phyloP scores from a whole-genome alignment of 1,139 yeast genomes.

The Taiozyma sp. region DNA sequence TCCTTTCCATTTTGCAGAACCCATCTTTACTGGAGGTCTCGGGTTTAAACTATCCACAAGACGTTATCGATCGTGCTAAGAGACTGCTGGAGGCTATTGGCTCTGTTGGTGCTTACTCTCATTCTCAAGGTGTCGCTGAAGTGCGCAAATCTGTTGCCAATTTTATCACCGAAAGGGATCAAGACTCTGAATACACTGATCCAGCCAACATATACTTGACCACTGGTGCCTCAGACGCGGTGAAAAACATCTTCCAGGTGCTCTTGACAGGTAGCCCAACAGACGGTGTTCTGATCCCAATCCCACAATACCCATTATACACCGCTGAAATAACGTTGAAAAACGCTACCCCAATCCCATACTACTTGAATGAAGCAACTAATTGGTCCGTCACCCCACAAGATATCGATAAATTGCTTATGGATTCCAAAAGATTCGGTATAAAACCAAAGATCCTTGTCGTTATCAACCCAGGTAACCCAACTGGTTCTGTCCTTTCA shows the following conservation, averaged over 20 bases:
- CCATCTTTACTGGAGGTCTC: constrained; percentile 54
- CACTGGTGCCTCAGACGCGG: constrained; percentile 93
- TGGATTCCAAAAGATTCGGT: constrained; percentile 47
- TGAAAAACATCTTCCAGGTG: constrained; percentile 66
- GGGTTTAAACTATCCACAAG: constrained; percentile 47
- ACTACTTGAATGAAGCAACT: constrained; percentile 72
- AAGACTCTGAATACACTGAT: constrained; percentile 49
- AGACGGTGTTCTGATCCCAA: constrained; percentile 88
- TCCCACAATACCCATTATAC: constrained; percentile 95
- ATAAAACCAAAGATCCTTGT: constrained; percentile 76
- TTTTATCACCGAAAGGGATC: constrained; percentile 71
- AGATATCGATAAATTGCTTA: constrained; percentile 56
- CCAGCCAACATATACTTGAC: constrained; percentile 79
- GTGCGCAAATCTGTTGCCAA: constrained; percentile 77
- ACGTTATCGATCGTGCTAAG: constrained; percentile 70
- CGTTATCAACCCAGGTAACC: constrained; percentile 96
- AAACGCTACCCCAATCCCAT: constrained; percentile 81
- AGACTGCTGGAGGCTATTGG: constrained; percentile 57
- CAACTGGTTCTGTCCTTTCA: constrained; percentile 83
- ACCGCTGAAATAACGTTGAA: constrained; percentile 87
- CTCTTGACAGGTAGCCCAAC: constrained; percentile 54
- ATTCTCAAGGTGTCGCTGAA: constrained; percentile 78
- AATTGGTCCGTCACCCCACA: constrained; percentile 81
- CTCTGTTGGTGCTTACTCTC: constrained; percentile 92
- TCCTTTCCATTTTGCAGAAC: constrained; percentile 77